Evolutionary conservation across 305 asterid genomes (phyloP), one percentile per base, ranked within the genome.

Genomic region (Rubia balearica): DNA sequence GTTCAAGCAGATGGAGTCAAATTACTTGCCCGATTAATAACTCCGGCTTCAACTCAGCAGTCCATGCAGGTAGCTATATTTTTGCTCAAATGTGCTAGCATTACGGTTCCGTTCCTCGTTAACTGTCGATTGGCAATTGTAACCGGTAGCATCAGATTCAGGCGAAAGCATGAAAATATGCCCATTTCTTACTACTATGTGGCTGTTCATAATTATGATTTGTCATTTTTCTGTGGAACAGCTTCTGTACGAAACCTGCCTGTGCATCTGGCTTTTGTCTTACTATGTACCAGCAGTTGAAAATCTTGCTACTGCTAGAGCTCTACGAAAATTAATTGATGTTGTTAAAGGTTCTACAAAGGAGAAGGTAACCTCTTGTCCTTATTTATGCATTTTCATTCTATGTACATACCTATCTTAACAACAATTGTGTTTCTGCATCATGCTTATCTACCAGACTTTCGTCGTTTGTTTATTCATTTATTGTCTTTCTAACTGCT

Each of bases 11-110:
- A 86, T 80, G 98, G 98, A 70, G 96, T 92, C 76, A 90, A 88
- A 85, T 81, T 90, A 80, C 92, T 92, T 61, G 78, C 87, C 78
- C 96, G 96, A 74, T 83, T 90, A 55, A 88, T 92, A 81, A 75
- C 90, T 84, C 96, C 98, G 68, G 96, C 92, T 71, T 90, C 98
- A 69, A 90, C 89, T 75, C 98, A 92, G 76, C 98, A 92, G 81
- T 90, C 98, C 69, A 90, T 86, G 71, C 96, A 92, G 96, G 96
- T 92, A 74, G 21, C 42, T 22, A 72, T 14, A 14, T 6, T 36
- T 72, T 49, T 53, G 27, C 43, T 67, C 22, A 8, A n/a, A n/a
- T 8, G 33, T 68, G 17, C 33, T 30, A 40, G 6, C 51, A 16
- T 67, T 61, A 48, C 46, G 68, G 22, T 71, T 62, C 61, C 61